These are phyloP conservation scores for Ceratocystis variospora DNA, from an alignment of 2,329 filamentous ascomycete genomes.

Conservation along the genomic window DNA sequence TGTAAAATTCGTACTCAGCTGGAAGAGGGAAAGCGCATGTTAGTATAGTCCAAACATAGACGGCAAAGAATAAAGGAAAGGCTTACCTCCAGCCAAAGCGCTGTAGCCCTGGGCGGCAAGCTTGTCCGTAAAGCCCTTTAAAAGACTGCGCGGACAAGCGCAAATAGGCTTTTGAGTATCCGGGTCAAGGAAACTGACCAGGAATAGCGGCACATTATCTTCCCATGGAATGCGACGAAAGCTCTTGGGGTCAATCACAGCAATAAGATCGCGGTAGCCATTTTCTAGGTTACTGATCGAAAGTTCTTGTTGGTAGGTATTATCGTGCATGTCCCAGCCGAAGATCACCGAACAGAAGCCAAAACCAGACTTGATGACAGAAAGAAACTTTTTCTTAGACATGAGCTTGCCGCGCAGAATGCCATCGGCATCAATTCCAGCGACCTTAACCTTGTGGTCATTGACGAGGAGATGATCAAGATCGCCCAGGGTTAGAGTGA, in stretches of 20 bases:
- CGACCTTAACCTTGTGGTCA: constrained; percentile 74
- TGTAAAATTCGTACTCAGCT: constrained; percentile 95
- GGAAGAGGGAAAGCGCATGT: constrained; percentile 13
- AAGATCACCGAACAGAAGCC: constrained; percentile 92
- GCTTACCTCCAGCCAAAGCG: constrained; percentile 78
- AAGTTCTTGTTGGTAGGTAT: constrained; percentile 75
- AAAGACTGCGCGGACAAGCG: constrained; percentile 64
- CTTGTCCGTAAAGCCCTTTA: constrained; percentile 55
- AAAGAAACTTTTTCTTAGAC: constrained; percentile 85
- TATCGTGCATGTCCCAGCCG: constrained; percentile 95
- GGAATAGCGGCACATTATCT: constrained; percentile 69
- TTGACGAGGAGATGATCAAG: constrained; percentile 53
- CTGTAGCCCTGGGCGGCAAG: constrained; percentile 55
- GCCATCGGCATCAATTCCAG: constrained; percentile 76
- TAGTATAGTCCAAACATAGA: no score
- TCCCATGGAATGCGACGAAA: constrained; percentile 88
- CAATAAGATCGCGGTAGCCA: constrained; percentile 74
- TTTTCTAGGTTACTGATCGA: constrained; percentile 81
- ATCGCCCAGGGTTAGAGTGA: constrained; percentile 51
- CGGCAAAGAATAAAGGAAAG: neutral
- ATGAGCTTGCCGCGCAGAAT: constrained; percentile 79
- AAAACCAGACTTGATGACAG: constrained; percentile 66
- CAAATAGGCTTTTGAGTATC: constrained; percentile 58
- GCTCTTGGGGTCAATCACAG: constrained; percentile 61
- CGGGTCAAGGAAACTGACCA: constrained; percentile 72